Conservation (phyloP, 2,329 filamentous ascomycete genomes). For the Remersonia thermophila region DNA sequence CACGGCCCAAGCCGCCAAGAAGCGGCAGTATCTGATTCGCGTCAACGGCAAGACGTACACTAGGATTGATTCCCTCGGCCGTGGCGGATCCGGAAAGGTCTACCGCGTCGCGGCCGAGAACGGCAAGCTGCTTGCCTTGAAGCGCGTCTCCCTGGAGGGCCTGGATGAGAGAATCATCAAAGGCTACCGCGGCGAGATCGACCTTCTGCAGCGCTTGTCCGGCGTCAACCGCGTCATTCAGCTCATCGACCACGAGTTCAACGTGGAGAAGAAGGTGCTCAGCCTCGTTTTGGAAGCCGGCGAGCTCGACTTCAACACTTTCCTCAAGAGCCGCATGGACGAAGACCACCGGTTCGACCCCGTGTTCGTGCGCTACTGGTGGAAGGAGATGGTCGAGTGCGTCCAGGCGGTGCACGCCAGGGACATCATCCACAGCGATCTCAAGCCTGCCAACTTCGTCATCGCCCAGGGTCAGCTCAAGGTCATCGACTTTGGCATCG, state of each 20-base stretch:
- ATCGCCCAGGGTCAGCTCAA: constrained; percentile 83
- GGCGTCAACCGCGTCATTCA: constrained; percentile 84
- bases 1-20: constrained; percentile 52
- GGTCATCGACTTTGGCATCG: constrained; percentile 96
- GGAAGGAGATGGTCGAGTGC: constrained; percentile 99
- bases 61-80: constrained; percentile 77
- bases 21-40: constrained; percentile 70
- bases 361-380: constrained; percentile 91
- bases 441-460: constrained; percentile 96
- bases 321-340: constrained; percentile 55
- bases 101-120: constrained; percentile 97
- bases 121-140: constrained; percentile 86
- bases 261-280: constrained; percentile 78
- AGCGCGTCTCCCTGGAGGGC: constrained; percentile 81
- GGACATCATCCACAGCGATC: constrained; percentile 91
- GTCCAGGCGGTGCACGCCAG: constrained; percentile 76
- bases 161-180: constrained; percentile 72
- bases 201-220: constrained; percentile 68
- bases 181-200: constrained; percentile 92
- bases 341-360: constrained; percentile 71
- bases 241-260: constrained; percentile 85
- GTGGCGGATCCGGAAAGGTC: constrained; percentile 86
- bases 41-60: constrained; percentile 90
- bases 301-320: constrained; percentile 80
- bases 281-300: constrained; percentile 96